These are phyloP conservation scores for Penicillium longicatenatum DNA, from an alignment of 495 filamentous ascomycete genomes.

Conservation along the genomic window DNA sequence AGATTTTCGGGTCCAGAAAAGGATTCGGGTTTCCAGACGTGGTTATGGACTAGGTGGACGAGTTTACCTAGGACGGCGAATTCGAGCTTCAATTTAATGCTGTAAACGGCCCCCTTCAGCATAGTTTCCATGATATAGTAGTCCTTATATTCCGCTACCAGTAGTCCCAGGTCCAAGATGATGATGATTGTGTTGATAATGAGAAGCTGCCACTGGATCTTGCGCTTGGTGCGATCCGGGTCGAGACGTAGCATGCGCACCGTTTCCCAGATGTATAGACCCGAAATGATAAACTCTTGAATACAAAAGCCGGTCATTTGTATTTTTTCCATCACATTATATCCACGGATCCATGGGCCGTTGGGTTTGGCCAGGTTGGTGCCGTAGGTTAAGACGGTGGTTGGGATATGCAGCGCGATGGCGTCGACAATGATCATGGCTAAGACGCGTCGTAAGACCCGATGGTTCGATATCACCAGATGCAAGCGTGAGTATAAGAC, in stretches of 20 bases:
- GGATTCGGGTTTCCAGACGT: slow-evolving; percentile 45
- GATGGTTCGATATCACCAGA: slow-evolving; percentile 54
- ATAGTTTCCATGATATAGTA: slow-evolving; percentile 61
- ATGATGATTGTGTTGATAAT: slow-evolving; percentile 60
- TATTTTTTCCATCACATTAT: slow-evolving; percentile 63
- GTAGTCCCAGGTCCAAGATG: slow-evolving; percentile 55
- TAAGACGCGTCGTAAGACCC: slow-evolving; percentile 52
- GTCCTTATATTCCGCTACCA: slow-evolving; percentile 58
- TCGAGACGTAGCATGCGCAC: slow-evolving; percentile 50
- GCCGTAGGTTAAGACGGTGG: slow-evolving; percentile 58
- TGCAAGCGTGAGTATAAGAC: slow-evolving; percentile 72
- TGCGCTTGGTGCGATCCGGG: slow-evolving; percentile 45
- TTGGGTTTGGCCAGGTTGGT: slow-evolving; percentile 44
- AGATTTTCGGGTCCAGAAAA: slow-evolving; percentile 29
- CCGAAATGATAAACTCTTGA: slow-evolving; percentile 63
- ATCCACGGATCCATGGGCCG: slow-evolving; percentile 37
- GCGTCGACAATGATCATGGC: slow-evolving; percentile 62
- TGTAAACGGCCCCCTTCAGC: slow-evolving; percentile 62
- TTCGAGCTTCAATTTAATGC: slow-evolving; percentile 67
- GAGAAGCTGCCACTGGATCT: slow-evolving; percentile 60
- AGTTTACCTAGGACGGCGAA: slow-evolving; percentile 61
- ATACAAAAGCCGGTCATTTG: slow-evolving; percentile 64
- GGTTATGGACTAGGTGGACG: slow-evolving; percentile 42
- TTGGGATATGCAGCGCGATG: slow-evolving; percentile 56
- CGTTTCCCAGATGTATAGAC: slow-evolving; percentile 61